Evolutionary conservation across 495 filamentous ascomycete species (phyloP).

Genomic region (Clohesyomyces aquaticus): DNA sequence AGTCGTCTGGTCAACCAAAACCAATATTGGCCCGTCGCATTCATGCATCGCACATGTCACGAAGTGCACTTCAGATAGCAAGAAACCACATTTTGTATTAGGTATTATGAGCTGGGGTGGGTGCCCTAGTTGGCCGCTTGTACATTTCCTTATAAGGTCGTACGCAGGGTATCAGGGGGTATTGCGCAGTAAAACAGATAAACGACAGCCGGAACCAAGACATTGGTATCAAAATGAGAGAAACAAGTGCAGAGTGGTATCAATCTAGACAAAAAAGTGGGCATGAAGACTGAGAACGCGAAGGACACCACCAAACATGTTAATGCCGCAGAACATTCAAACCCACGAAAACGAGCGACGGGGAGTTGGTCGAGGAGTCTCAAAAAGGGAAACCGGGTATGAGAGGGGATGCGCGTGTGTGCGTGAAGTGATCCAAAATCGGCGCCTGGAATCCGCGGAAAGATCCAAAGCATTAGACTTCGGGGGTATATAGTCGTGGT

Average conservation of each 20-base stretch:
- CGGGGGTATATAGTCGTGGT: conserved; percentile 32
- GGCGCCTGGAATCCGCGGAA: conserved; percentile 29
- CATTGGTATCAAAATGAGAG: conserved; percentile 40
- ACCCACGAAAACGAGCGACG: conserved; percentile 34
- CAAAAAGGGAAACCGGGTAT: conserved; percentile 15
- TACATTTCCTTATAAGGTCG: conserved; percentile 41
- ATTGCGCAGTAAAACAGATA: conserved; percentile 38
- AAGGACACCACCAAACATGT: conserved; percentile 31
- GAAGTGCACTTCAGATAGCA: conserved; percentile 2
- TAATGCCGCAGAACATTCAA: conserved; percentile 25
- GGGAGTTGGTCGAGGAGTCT: conserved; percentile 26
- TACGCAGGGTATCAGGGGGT: conserved; percentile 45
- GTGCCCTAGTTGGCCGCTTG: conserved; percentile 43
- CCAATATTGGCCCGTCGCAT: background rate
- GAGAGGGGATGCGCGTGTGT: conserved; percentile 26
- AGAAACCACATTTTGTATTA: conserved; percentile 40
- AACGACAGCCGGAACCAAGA: conserved; percentile 36
- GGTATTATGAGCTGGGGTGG: conserved; percentile 35
- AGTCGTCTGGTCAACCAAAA: background rate
- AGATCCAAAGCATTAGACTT: conserved; percentile 22
- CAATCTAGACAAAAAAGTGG: conserved; percentile 42
- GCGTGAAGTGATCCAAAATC: conserved; percentile 29
- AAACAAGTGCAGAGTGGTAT: conserved; percentile 45
- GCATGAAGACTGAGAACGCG: conserved; percentile 28
- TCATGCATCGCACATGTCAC: conserved; percentile 1